These are phyloP conservation scores for Pleurostoma richardsiae DNA, from an alignment of 2,329 filamentous ascomycete species.

Conservation along the genomic window DNA sequence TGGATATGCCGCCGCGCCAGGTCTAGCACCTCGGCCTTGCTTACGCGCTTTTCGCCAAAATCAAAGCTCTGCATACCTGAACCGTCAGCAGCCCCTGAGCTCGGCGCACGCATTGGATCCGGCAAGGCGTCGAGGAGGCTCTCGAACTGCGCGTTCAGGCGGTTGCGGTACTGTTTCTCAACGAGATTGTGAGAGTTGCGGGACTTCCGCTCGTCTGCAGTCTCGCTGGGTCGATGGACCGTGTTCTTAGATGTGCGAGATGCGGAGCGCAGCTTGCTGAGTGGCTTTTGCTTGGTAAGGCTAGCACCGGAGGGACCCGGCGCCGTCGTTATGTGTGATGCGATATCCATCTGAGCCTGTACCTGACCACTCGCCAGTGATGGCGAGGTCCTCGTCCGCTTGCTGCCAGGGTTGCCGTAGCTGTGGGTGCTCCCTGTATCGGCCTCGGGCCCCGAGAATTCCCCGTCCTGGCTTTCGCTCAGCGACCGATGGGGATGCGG, in stretches of 20 bases:
- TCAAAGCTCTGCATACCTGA: constrained; percentile 8
- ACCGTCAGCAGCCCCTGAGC: neutral
- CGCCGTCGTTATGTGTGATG: neutral
- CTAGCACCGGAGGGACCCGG: neutral
- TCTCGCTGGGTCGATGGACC: constrained; percentile 16
- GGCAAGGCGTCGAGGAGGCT: constrained; percentile 13
- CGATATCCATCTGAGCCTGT: neutral
- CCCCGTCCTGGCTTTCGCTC: neutral
- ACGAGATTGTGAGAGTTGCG: constrained; percentile 25
- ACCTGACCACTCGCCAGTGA: neutral
- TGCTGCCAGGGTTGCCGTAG: neutral
- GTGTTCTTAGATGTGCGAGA: constrained; percentile 22
- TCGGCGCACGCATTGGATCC: constrained; percentile 3
- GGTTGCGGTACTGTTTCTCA: constrained; percentile 26
- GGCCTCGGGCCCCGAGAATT: neutral
- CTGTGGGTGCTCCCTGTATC: too few species aligned
- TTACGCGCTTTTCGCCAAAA: constrained; percentile 20
- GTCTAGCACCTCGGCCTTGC: constrained; percentile 29
- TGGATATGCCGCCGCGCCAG: constrained; percentile 25
- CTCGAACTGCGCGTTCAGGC: constrained; percentile 25
- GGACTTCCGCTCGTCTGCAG: constrained; percentile 18
- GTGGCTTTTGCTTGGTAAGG: neutral
- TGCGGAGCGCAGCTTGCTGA: constrained; percentile 19
- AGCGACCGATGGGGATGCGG: neutral
- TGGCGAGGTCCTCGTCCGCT: neutral